Conservation (phyloP, 2,329 filamentous ascomycete genomes). For the Fusarium marasasianum region DNA sequence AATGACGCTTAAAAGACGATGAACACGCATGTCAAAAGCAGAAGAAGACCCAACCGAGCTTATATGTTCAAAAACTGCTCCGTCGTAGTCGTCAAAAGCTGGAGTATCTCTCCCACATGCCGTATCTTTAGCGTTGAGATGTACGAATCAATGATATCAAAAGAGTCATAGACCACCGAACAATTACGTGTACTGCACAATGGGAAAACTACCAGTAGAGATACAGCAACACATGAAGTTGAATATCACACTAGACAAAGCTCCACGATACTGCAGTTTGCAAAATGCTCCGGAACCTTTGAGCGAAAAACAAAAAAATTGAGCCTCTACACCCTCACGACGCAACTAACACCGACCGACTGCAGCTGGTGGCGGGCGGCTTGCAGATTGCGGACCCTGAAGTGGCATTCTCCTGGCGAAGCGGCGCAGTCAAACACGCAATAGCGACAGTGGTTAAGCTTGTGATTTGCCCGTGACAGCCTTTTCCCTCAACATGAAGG, state of each 20-base stretch:
- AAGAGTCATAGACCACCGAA: background rate
- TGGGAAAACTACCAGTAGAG: background rate
- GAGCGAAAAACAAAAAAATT: background rate
- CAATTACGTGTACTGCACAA: background rate
- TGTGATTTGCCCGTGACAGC: conserved; percentile 21
- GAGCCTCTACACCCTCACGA: conserved; percentile 19
- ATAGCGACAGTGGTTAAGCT: conserved; percentile 9
- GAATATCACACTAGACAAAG: background rate
- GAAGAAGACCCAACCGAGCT: background rate
- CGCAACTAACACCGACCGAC: conserved; percentile 5
- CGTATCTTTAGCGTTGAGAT: background rate
- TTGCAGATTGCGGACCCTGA: conserved; percentile 35
- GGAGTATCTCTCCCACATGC: background rate
- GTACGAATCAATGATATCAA: background rate
- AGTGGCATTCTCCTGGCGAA: conserved; percentile 14
- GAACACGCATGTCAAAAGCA: background rate
- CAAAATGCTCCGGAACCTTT: background rate
- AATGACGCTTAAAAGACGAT: conserved; percentile 20
- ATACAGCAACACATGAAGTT: background rate
- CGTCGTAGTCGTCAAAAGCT: background rate
- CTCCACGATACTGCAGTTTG: background rate
- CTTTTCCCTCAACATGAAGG: background rate
- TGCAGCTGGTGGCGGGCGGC: conserved; percentile 30
- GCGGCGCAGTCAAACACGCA: conserved; percentile 15
- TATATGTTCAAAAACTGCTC: background rate